These are phyloP conservation scores for Aspergillus sp. DNA, from an alignment of 2,329 filamentous ascomycete species.

Conservation along the genomic window DNA sequence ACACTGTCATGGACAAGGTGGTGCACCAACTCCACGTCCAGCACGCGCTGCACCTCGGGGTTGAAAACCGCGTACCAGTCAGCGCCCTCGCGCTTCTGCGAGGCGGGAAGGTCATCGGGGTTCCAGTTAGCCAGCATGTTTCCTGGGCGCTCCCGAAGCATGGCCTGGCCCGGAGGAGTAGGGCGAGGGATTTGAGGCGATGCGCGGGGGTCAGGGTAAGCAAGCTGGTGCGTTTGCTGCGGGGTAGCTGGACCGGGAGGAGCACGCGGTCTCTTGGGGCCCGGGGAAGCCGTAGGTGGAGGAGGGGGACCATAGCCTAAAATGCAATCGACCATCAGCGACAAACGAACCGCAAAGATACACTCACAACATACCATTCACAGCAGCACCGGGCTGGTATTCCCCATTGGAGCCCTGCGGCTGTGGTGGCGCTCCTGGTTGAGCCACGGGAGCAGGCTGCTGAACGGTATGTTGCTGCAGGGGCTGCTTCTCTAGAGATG, in stretches of 20 bases:
- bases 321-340: conserved; percentile 37
- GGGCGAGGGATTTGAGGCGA: conserved; percentile 85
- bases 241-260: conserved; percentile 69
- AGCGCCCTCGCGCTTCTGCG: conserved; percentile 77
- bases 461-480: conserved; percentile 49
- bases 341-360: conserved; percentile 14
- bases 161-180: conserved; percentile 54
- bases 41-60: conserved; percentile 73
- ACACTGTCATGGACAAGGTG: conserved; percentile 91
- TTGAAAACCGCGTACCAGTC: conserved; percentile 99
- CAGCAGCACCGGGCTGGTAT: conserved; percentile 55
- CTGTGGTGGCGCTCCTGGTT: conserved; percentile 60
- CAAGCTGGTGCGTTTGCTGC: conserved; percentile 79
- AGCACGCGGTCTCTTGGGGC: conserved; percentile 64
- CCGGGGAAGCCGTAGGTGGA: conserved; percentile 78
- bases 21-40: conserved; percentile 92
- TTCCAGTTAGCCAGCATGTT: conserved; percentile 80
- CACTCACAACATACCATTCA: conserved; percentile 48
- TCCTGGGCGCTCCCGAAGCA: conserved; percentile 45
- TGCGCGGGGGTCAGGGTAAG: conserved; percentile 72
- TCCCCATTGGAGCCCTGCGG: conserved; percentile 61
- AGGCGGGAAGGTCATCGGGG: conserved; percentile 71
- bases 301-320: conserved; percentile 72
- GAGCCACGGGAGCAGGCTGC: conserved; percentile 50
- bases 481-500: conserved; percentile 56